Percentiles rank a stretch among this genome's conserved stretches.
These are phyloP conservation scores for Apiotrichum veenhuisii DNA, from an alignment of 1,284 basidiomycete genomes.

Conservation along the genomic window DNA sequence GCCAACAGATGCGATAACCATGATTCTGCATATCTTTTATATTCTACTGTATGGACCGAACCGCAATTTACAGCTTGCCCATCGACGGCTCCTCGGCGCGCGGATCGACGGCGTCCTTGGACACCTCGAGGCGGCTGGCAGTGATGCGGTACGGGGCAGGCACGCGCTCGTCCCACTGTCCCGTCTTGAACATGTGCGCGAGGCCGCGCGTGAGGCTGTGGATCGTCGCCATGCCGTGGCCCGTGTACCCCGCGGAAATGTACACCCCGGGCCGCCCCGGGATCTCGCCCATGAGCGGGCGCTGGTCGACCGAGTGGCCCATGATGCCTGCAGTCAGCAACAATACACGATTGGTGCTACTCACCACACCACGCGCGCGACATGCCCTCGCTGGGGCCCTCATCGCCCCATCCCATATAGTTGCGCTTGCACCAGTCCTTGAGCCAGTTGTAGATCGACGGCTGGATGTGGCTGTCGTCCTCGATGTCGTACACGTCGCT, in stretches of 20 bases:
- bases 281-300: constrained; percentile 27
- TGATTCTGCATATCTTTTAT: no score
- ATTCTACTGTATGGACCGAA: no score
- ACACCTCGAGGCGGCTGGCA: no score
- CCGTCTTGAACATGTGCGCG: constrained; percentile 18
- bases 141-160: neutral
- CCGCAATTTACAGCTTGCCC: no score
- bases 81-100: no score
- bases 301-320: constrained; percentile 24
- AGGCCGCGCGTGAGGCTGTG: constrained; percentile 17
- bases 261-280: constrained; percentile 21
- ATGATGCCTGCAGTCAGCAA: constrained; percentile 28
- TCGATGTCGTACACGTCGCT: constrained; percentile 17
- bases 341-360: constrained; percentile 20
- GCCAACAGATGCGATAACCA: no score
- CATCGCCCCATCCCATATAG: constrained; percentile 15
- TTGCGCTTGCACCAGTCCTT: constrained; percentile 3
- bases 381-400: neutral
- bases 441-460: neutral
- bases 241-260: constrained; percentile 23
- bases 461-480: constrained; percentile 19
- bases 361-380: neutral
- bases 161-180: constrained; percentile 18
- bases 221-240: constrained; percentile 29
- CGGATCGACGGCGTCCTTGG: no score